A percentile compares a stretch with the other conserved stretches of the same genome.
These are phyloP conservation scores for Plantago elongata DNA, from an alignment of 257 asterid species.

Conservation along the genomic window DNA sequence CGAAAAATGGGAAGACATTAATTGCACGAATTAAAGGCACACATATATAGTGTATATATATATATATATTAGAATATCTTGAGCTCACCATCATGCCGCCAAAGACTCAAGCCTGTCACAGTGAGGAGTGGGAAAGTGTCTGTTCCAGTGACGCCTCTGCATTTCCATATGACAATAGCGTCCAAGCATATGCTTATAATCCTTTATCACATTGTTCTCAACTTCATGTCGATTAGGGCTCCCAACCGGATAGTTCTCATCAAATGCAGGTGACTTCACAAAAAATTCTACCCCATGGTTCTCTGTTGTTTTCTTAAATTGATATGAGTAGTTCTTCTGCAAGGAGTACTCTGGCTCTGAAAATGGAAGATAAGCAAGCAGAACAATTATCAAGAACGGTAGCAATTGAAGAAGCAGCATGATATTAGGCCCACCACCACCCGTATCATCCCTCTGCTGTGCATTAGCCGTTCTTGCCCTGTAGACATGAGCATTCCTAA, in stretches of 20 bases:
- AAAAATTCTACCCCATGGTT: constrained; percentile 69
- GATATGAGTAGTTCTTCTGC: constrained; percentile 81
- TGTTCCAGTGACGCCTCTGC: constrained; percentile 96
- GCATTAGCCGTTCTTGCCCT: constrained; percentile 52
- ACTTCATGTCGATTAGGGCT: constrained; percentile 55
- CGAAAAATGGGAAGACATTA: too few species aligned
- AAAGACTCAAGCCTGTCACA: constrained; percentile 68
- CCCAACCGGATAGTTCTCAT: constrained; percentile 52
- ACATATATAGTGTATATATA: too few species aligned
- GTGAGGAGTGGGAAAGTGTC: constrained; percentile 78
- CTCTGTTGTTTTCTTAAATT: constrained; percentile 63
- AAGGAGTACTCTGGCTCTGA: constrained; percentile 93
- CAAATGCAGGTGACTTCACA: constrained; percentile 72
- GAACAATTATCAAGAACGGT: constrained; percentile 72
- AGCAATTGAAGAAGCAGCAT: constrained; percentile 74
- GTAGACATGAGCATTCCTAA: constrained; percentile 64
- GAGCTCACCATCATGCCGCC: constrained; percentile 57
- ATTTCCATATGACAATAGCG: constrained; percentile 92
- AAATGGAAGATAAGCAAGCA: constrained; percentile 92
- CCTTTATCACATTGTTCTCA: constrained; percentile 66
- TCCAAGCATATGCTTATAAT: constrained; percentile 73
- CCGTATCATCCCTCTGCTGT: constrained; percentile 66
- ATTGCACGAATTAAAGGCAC: too few species aligned
- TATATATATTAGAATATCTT: not conserved
- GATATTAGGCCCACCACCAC: constrained; percentile 57